phyloP scores from a whole-genome alignment of 2,329 filamentous ascomycete genomes.

The Didymella glomerata region DNA sequence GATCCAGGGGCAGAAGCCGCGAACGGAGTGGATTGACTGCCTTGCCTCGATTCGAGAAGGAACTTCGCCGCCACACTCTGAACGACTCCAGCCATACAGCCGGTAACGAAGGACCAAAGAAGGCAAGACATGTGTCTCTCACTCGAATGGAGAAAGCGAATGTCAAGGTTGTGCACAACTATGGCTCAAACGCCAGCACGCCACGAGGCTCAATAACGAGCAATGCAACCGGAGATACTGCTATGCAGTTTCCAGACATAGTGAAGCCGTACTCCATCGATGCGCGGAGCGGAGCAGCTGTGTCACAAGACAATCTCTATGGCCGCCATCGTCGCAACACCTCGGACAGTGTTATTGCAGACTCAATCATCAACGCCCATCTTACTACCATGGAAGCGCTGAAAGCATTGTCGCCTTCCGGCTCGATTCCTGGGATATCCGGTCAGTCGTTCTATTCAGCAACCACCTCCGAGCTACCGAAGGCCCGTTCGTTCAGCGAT shows the following conservation, averaged over 20 bases:
- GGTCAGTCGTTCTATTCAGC: constrained; percentile 21
- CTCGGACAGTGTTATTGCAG: constrained; percentile 37
- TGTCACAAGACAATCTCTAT: constrained; percentile 8
- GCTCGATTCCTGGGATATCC: constrained; percentile 18
- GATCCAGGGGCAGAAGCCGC: constrained; percentile 23
- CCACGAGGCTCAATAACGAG: constrained; percentile 31
- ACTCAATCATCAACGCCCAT: constrained; percentile 44
- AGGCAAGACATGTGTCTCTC: constrained; percentile 37
- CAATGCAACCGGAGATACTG: constrained; percentile 16
- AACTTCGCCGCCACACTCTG: constrained; percentile 8
- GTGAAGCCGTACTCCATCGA: constrained; percentile 19
- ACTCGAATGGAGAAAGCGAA: constrained; percentile 33
- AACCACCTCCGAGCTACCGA: constrained; percentile 18
- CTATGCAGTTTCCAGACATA: constrained; percentile 14
- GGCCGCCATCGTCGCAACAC: constrained; percentile 33
- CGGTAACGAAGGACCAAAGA: constrained; percentile 19
- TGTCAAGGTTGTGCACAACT: constrained; percentile 35
- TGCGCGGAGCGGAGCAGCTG: constrained; percentile 1
- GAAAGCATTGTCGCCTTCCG: constrained; percentile 32
- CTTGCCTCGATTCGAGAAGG: constrained; percentile 27
- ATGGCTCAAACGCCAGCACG: constrained; percentile 29
- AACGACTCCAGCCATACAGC: background rate
- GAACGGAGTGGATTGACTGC: constrained; percentile 26
- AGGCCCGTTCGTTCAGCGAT: constrained; percentile 27
- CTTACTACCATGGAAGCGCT: constrained; percentile 41